These are phyloP conservation scores for Mucor irregularis DNA, from an alignment of 371 early-diverging fungal genomes.

Conservation along the genomic window DNA sequence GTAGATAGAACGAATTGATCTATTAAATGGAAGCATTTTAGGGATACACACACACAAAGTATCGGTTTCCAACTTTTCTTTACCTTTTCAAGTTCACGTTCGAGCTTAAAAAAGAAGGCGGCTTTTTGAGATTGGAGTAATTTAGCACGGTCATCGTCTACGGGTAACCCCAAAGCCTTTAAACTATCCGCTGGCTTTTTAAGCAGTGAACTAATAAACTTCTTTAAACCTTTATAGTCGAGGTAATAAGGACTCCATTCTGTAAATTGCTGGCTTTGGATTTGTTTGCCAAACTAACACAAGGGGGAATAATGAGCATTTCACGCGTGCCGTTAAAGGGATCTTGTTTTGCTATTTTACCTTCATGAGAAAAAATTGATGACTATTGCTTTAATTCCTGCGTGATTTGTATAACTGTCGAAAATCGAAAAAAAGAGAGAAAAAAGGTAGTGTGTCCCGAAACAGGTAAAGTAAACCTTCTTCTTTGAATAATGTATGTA, in stretches of 20 bases:
- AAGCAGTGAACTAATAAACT: conserved; percentile 83
- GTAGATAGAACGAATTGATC: conserved; percentile 84
- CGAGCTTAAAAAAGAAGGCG: conserved; percentile 82
- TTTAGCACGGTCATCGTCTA: conserved; percentile 58
- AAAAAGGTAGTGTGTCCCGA: background rate
- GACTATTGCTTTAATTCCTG: background rate
- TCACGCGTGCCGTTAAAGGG: background rate
- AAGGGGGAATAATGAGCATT: too few species aligned
- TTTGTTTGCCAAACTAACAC: conserved; percentile 97
- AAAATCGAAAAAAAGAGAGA: too few species aligned
- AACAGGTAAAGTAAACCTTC: background rate
- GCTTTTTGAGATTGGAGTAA: conserved; percentile 72
- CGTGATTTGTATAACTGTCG: background rate
- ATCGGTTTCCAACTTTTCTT: background rate
- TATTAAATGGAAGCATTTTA: conserved; percentile 32
- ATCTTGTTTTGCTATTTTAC: background rate
- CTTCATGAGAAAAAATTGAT: background rate
- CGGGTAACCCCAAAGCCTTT: conserved; percentile 26
- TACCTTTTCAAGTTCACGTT: conserved; percentile 84
- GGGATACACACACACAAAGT: background rate
- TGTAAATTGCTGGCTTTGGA: conserved; percentile 85
- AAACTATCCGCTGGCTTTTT: conserved; percentile 34
- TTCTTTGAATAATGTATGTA: background rate
- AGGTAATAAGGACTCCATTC: conserved; percentile 94
- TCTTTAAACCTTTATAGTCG: conserved; percentile 94